Evolutionary conservation across 2,329 filamentous ascomycete genomes (phyloP).

Genomic region (Diplocarpon mali): DNA sequence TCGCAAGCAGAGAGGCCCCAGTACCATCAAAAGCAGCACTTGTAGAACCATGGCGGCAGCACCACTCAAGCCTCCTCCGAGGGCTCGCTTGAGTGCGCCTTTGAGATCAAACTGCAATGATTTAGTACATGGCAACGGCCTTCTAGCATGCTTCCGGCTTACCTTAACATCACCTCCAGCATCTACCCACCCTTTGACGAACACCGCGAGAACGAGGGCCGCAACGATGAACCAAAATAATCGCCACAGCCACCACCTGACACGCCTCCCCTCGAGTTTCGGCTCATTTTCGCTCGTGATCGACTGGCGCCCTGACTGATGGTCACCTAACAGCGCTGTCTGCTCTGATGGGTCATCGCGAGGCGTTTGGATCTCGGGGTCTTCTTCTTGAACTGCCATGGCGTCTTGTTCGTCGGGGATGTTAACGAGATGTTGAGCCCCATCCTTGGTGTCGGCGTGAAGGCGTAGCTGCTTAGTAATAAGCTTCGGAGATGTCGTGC

Average conservation of each 20-base stretch:
- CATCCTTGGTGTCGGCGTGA: not conserved
- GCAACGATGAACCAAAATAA: constrained; percentile 29
- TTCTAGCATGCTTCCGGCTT: constrained; percentile 4
- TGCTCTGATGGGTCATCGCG: constrained; percentile 9
- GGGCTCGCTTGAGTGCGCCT: constrained; percentile 33
- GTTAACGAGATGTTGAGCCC: not conserved
- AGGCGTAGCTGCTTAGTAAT: not conserved
- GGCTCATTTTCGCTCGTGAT: constrained; percentile 8
- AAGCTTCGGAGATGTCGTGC: not conserved
- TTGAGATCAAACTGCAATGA: constrained; percentile 33
- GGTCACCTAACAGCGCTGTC: constrained; percentile 19
- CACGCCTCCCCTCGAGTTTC: constrained; percentile 3
- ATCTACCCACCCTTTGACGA: constrained; percentile 37
- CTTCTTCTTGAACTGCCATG: not conserved
- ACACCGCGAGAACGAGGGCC: constrained; percentile 28
- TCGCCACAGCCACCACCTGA: constrained; percentile 29
- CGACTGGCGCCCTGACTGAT: constrained; percentile 5
- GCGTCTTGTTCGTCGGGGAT: not conserved
- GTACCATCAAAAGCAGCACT: constrained; percentile 37
- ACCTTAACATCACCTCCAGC: constrained; percentile 31
- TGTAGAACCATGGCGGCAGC: constrained; percentile 39
- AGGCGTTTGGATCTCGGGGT: not conserved
- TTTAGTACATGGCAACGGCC: not conserved
- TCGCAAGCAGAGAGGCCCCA: not conserved
- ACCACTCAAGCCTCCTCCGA: constrained; percentile 36